Evolutionary conservation across 148 eudicot genomes (phyloP).

Genomic region (Persicaria maculosa): DNA sequence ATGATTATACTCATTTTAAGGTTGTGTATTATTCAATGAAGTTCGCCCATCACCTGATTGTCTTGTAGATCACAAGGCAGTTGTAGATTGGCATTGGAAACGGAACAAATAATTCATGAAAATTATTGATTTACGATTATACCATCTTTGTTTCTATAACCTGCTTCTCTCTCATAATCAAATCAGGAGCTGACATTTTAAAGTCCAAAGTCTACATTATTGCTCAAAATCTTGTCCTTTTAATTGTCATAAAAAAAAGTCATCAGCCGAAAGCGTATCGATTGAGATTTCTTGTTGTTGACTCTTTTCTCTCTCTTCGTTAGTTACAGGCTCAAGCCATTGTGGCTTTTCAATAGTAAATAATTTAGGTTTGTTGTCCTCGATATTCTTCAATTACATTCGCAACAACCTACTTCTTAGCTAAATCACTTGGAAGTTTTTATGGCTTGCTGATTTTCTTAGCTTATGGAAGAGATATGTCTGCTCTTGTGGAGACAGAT

Average conservation of each 20-base stretch:
- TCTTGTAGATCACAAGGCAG: constrained; percentile 37
- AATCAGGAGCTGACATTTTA: constrained; percentile 92
- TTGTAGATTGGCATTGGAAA: neutral
- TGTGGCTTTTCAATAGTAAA: constrained; percentile 71
- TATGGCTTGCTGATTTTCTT: constrained; percentile 24
- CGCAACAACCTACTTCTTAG: constrained; percentile 23
- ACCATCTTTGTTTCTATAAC: constrained; percentile 26
- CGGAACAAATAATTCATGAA: neutral
- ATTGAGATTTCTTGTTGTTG: constrained; percentile 25
- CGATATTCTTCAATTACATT: constrained; percentile 20
- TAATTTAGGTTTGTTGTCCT: constrained; percentile 32
- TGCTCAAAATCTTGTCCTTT: constrained; percentile 43
- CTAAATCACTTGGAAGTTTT: constrained; percentile 21
- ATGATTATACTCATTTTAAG: too few species aligned
- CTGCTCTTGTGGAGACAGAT: constrained; percentile 23
- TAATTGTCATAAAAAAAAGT: constrained; percentile 88
- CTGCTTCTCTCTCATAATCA: constrained; percentile 69
- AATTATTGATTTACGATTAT: neutral
- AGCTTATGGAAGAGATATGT: constrained; percentile 20
- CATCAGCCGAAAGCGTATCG: constrained; percentile 38
- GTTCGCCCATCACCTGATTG: constrained; percentile 99
- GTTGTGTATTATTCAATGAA: constrained; percentile 84
- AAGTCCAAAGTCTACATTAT: constrained; percentile 27
- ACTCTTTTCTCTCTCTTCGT: constrained; percentile 36
- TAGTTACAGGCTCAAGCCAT: constrained; percentile 94